Evolutionary conservation across 345 rosid genomes (phyloP).

Genomic region (Hypericum perforatum): DNA sequence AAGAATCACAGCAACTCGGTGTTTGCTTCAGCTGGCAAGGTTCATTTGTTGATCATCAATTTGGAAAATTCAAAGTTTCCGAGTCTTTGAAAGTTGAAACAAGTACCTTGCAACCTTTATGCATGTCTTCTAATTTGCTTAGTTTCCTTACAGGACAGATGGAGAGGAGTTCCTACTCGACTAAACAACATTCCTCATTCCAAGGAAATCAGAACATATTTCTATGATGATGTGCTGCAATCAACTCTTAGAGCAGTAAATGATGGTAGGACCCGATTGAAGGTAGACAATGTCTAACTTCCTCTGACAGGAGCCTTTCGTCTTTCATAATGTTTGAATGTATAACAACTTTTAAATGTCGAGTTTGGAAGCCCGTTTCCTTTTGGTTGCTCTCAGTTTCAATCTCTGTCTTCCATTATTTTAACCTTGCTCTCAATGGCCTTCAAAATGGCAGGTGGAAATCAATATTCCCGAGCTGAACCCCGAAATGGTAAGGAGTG

Average conservation of each 20-base stretch:
- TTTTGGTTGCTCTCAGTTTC: background rate
- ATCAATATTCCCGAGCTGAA: slow-evolving; percentile 89
- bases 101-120: slow-evolving; percentile 8
- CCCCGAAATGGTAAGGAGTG: slow-evolving; percentile 72
- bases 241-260: slow-evolving; percentile 65
- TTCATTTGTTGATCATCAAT: too few relatives aligned
- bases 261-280: slow-evolving; percentile 59
- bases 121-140: slow-evolving; percentile 25
- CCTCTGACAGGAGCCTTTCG: slow-evolving; percentile 2
- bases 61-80: too few relatives aligned
- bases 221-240: slow-evolving; percentile 75
- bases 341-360: too few relatives aligned
- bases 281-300: slow-evolving; percentile 31
- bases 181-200: slow-evolving; percentile 95
- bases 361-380: background rate
- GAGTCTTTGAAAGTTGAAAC: background rate
- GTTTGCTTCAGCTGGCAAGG: too few relatives aligned
- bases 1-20: too few relatives aligned
- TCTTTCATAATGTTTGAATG: background rate
- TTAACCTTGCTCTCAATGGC: slow-evolving; percentile 5
- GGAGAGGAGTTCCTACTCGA: slow-evolving; percentile 94
- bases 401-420: background rate
- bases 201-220: slow-evolving; percentile 78
- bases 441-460: slow-evolving; percentile 55
- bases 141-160: slow-evolving; percentile 50